Conservation (phyloP, 208 protist species). For the Tetramitus jugosus region DNA sequence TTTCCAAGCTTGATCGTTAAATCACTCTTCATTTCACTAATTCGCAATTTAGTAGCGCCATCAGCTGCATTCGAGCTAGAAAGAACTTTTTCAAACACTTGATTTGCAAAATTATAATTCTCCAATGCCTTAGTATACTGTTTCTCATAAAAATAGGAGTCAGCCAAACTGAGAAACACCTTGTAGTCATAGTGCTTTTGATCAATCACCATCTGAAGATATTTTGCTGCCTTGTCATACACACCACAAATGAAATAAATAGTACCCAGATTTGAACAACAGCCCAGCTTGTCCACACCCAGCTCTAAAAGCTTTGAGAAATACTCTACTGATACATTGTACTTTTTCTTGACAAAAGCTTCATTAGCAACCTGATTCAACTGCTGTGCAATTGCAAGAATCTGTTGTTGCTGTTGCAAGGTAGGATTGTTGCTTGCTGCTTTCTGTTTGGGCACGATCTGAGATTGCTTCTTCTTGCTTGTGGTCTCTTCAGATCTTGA, state of each 20-base stretch:
- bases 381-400: too few relatives aligned
- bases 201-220: not conserved
- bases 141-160: not conserved
- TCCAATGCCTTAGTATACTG: not conserved
- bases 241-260: not conserved
- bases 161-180: not conserved
- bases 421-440: too few relatives aligned
- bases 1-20: not conserved
- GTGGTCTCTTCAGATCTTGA: too few relatives aligned
- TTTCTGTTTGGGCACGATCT: too few relatives aligned
- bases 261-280: not conserved
- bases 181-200: not conserved
- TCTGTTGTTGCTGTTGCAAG: too few relatives aligned
- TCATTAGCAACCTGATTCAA: too few relatives aligned
- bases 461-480: too few relatives aligned
- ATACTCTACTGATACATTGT: too few relatives aligned
- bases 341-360: too few relatives aligned
- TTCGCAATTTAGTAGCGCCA: not conserved
- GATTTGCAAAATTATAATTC: not conserved
- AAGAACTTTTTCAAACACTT: not conserved
- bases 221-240: not conserved
- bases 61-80: not conserved
- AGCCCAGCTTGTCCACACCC: not conserved
- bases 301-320: too few relatives aligned
- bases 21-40: not conserved